Percentiles rank a stretch among this genome's conserved stretches.
These are phyloP conservation scores for Hypocrella siamensis DNA, from an alignment of 2,329 filamentous ascomycete species.

Conservation along the genomic window DNA sequence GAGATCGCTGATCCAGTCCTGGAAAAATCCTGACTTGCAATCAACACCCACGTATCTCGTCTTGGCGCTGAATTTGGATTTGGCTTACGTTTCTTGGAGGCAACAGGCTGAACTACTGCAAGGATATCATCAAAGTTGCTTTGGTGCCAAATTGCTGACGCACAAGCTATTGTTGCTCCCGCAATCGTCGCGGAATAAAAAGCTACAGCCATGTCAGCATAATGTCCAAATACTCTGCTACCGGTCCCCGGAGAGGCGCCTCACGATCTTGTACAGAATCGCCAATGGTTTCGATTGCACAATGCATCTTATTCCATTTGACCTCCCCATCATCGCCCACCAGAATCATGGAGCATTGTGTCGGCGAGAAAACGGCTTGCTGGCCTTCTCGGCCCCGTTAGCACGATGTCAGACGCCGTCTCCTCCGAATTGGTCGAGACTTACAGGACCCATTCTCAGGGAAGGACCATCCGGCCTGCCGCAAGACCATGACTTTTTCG, in stretches of 20 bases:
- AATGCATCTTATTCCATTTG: conserved; percentile 41
- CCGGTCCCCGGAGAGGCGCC: background rate
- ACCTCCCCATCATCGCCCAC: conserved; percentile 42
- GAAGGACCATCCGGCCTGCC: conserved; percentile 67
- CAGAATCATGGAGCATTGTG: conserved; percentile 41
- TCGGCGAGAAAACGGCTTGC: conserved; percentile 46
- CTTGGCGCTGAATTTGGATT: too few relatives aligned
- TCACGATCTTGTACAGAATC: conserved; percentile 32
- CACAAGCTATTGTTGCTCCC: conserved; percentile 38
- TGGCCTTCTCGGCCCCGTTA: conserved; percentile 28
- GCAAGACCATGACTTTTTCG: conserved; percentile 50
- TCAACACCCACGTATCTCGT: background rate
- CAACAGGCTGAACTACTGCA: conserved; percentile 42
- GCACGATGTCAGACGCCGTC: background rate
- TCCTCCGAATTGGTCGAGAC: conserved; percentile 7
- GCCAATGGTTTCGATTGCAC: conserved; percentile 30
- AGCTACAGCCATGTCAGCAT: conserved; percentile 18
- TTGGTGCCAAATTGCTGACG: conserved; percentile 27
- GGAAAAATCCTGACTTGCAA: conserved; percentile 34
- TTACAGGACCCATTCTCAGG: conserved; percentile 48
- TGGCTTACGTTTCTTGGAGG: conserved; percentile 16
- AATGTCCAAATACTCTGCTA: background rate
- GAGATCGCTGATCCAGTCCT: conserved; percentile 49
- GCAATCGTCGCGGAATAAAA: conserved; percentile 44
- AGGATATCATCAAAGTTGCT: conserved; percentile 56